These are phyloP conservation scores for Amanita muscaria DNA, from an alignment of 768 basidiomycete species.

Conservation along the genomic window DNA sequence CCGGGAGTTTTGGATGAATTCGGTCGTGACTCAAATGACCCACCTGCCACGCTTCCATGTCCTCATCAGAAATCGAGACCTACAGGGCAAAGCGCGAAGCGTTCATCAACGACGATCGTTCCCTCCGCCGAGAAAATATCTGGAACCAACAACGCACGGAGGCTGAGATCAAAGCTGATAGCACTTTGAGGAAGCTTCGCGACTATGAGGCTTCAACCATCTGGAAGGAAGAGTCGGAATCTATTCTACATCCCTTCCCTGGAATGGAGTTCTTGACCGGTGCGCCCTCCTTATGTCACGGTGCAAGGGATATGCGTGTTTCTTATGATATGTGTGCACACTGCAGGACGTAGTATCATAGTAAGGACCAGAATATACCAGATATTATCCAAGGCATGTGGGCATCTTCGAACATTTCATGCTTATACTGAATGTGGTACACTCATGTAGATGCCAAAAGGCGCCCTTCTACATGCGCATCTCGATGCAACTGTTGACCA, in stretches of 20 bases:
- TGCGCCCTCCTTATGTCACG: constrained; percentile 17
- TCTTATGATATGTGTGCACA: not conserved
- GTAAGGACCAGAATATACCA: constrained; percentile 53
- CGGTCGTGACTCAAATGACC: too few relatives aligned
- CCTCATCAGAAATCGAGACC: constrained; percentile 14
- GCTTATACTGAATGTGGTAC: not conserved
- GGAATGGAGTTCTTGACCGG: constrained; percentile 77
- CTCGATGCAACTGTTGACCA: constrained; percentile 66
- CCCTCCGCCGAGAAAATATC: constrained; percentile 41
- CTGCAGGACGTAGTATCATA: constrained; percentile 51
- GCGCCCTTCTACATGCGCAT: constrained; percentile 65
- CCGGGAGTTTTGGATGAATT: too few relatives aligned
- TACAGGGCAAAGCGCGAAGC: constrained; percentile 26
- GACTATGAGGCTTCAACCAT: constrained; percentile 42
- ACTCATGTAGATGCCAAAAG: constrained; percentile 64
- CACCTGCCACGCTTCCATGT: too few relatives aligned
- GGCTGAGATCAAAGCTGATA: constrained; percentile 46
- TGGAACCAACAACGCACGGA: constrained; percentile 20
- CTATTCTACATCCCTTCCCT: constrained; percentile 56
- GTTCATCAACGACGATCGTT: constrained; percentile 36
- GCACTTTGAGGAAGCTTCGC: constrained; percentile 46
- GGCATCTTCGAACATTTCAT: not conserved
- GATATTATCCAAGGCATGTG: constrained; percentile 46
- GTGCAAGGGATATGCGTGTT: too few relatives aligned
- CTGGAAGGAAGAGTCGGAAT: constrained; percentile 49